Evolutionary conservation across 805 yeast species (phyloP).

Genomic region (Barnettozyma vustinii): DNA sequence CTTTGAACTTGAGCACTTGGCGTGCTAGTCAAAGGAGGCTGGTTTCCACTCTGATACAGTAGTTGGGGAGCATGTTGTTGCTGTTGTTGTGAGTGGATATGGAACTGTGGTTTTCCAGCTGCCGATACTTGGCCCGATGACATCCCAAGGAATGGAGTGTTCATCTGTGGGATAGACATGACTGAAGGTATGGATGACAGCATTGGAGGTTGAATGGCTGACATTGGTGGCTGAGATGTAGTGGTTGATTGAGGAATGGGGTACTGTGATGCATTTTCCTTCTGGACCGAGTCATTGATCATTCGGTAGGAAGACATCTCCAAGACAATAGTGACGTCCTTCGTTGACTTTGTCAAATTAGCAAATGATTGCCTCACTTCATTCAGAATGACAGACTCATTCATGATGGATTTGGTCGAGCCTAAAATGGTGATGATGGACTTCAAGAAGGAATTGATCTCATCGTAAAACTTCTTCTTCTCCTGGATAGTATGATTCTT

Average conservation of each 20-base stretch:
- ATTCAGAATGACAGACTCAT: slow-evolving; percentile 71
- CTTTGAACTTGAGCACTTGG: slow-evolving; percentile 3
- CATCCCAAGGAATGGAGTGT: slow-evolving; percentile 18
- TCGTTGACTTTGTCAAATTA: slow-evolving; percentile 78
- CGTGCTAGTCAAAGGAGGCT: slow-evolving; percentile 4
- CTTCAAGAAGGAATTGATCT: slow-evolving; percentile 73
- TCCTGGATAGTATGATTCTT: slow-evolving; percentile 42
- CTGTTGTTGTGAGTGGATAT: not conserved
- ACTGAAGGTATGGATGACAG: slow-evolving; percentile 26
- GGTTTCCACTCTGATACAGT: not conserved
- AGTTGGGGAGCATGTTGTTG: not conserved
- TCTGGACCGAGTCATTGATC: slow-evolving; percentile 21
- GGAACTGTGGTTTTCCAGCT: slow-evolving; percentile 3
- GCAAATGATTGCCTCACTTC: slow-evolving; percentile 80
- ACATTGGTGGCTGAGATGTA: slow-evolving; percentile 7
- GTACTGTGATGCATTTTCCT: slow-evolving; percentile 4
- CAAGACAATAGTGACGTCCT: slow-evolving; percentile 82
- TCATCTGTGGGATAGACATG: slow-evolving; percentile 27
- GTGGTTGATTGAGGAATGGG: slow-evolving; percentile 17
- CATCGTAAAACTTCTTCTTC: slow-evolving; percentile 75
- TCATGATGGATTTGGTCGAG: slow-evolving; percentile 75
- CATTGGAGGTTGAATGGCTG: slow-evolving; percentile 17
- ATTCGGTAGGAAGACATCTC: slow-evolving; percentile 55
- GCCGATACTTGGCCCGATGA: not conserved
- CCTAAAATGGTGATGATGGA: slow-evolving; percentile 81